phyloP scores from a whole-genome alignment of 2,329 filamentous ascomycete species.

The Fusarium veterinarium region DNA sequence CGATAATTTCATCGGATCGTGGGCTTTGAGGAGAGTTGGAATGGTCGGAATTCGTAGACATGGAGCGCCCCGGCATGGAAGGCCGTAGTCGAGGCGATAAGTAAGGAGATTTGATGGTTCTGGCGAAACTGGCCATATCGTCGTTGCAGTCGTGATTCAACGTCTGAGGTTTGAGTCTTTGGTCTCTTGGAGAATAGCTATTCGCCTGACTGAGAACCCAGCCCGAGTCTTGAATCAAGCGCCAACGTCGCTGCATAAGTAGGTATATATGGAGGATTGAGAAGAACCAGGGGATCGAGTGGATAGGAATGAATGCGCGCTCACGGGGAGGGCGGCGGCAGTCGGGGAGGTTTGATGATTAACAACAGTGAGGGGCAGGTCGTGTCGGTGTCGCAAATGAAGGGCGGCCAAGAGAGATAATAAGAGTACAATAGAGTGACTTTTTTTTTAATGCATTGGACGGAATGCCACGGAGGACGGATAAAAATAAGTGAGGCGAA shows the following conservation, averaged over 20 bases:
- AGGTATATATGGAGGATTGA: conserved; percentile 12
- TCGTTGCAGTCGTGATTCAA: conserved; percentile 18
- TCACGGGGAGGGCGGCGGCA: conserved; percentile 2
- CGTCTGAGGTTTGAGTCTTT: conserved; percentile 21
- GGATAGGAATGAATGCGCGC: conserved; percentile 8
- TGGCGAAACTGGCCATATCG: conserved; percentile 61
- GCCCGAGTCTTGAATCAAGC: conserved; percentile 36
- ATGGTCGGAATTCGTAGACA: conserved; percentile 61
- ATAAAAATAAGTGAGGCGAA: not conserved
- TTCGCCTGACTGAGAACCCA: conserved; percentile 33
- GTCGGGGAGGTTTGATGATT: conserved; percentile 18
- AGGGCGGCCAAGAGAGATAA: conserved; percentile 14
- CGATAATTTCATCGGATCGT: conserved; percentile 46
- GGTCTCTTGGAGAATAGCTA: conserved; percentile 13
- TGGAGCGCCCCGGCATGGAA: conserved; percentile 55
- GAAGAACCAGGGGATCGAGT: not conserved
- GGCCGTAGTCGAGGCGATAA: conserved; percentile 58
- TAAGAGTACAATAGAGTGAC: conserved; percentile 11
- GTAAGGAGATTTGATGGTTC: conserved; percentile 62
- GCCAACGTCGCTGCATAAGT: conserved; percentile 35
- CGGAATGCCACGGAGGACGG: conserved; percentile 14
- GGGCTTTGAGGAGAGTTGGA: conserved; percentile 43
- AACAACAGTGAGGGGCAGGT: conserved; percentile 21
- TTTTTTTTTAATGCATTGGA: not conserved
- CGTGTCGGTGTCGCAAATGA: conserved; percentile 7